A percentile compares a stretch with the other conserved stretches of the same genome.
Evolutionary conservation across 2,329 filamentous ascomycete genomes (phyloP).

Genomic region (Penicillium expansum): DNA sequence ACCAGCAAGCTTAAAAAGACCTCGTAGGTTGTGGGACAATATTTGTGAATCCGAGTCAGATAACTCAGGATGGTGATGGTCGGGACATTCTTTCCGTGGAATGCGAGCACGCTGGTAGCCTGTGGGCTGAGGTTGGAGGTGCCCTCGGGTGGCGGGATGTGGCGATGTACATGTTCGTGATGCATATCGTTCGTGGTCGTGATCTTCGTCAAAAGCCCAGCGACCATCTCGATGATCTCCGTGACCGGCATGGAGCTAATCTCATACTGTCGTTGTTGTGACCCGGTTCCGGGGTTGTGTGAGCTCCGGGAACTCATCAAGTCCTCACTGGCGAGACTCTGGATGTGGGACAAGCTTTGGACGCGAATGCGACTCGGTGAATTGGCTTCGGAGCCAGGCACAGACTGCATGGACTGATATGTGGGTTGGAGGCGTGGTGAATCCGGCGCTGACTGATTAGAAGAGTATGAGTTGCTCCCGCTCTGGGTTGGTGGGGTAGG

Average conservation of each 20-base stretch:
- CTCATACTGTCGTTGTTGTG: slow-evolving; percentile 70
- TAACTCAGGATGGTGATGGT: slow-evolving; percentile 97
- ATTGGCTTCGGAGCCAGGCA: slow-evolving; percentile 42
- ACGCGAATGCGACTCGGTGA: slow-evolving; percentile 69
- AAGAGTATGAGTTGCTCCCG: slow-evolving; percentile 27
- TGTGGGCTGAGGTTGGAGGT: slow-evolving; percentile 60
- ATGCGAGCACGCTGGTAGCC: slow-evolving; percentile 78
- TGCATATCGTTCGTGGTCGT: slow-evolving; percentile 94
- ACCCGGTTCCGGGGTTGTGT: slow-evolving; percentile 42
- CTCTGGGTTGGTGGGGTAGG: slow-evolving; percentile 22
- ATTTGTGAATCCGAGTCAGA: slow-evolving; percentile 93
- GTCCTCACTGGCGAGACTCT: slow-evolving; percentile 80
- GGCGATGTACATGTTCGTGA: slow-evolving; percentile 83
- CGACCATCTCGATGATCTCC: slow-evolving; percentile 99
- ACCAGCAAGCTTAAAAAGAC: slow-evolving; percentile 93
- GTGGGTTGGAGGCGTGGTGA: slow-evolving; percentile 48
- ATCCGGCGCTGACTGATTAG: slow-evolving; percentile 41
- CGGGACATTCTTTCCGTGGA: slow-evolving; percentile 96
- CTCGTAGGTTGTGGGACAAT: slow-evolving; percentile 97
- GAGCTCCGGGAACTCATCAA: slow-evolving; percentile 56
- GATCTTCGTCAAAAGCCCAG: slow-evolving; percentile 92
- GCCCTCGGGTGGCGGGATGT: slow-evolving; percentile 61
- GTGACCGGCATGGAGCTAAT: slow-evolving; percentile 97
- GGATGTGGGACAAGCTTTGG: slow-evolving; percentile 85
- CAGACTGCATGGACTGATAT: slow-evolving; percentile 44